Conservation (phyloP, 1,139 yeast genomes). For the Diutina neorugosa region DNA sequence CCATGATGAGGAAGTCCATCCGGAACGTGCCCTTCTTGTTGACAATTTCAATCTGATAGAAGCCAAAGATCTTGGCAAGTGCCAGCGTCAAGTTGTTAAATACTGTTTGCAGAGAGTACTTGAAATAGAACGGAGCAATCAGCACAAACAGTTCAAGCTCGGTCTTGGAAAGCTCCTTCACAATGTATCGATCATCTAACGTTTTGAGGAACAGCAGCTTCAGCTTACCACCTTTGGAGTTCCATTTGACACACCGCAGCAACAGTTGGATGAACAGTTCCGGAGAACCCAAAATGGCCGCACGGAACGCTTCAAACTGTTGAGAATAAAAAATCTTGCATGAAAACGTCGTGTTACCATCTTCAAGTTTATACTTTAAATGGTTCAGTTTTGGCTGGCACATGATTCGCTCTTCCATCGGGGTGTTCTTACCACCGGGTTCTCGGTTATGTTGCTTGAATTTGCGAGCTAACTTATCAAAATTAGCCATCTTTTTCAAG, state of each 20-base stretch:
- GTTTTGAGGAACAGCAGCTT: constrained; percentile 93
- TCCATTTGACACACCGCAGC: constrained; percentile 91
- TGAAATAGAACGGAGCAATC: constrained; percentile 94
- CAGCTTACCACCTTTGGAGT: constrained; percentile 91
- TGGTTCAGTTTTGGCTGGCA: constrained; percentile 79
- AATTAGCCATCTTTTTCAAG: constrained; percentile 15
- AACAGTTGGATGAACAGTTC: constrained; percentile 76
- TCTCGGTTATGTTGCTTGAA: constrained; percentile 22
- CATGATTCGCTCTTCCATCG: constrained; percentile 51
- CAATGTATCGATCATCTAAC: constrained; percentile 75
- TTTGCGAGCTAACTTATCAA: constrained; percentile 32
- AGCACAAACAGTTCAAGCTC: constrained; percentile 91
- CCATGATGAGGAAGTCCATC: constrained; percentile 93
- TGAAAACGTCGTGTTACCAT: constrained; percentile 70
- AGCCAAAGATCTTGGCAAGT: constrained; percentile 88
- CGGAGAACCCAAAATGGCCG: constrained; percentile 61
- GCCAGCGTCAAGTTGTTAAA: constrained; percentile 93
- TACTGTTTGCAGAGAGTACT: constrained; percentile 88
- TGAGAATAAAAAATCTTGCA: constrained; percentile 94
- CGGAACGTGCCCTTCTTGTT: constrained; percentile 70
- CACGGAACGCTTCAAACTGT: constrained; percentile 89
- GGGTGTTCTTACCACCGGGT: constrained; percentile 10
- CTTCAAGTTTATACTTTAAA: constrained; percentile 81
- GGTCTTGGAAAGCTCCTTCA: constrained; percentile 77
- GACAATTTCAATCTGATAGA: constrained; percentile 83